Evolutionary conservation across 768 basidiomycete genomes (phyloP).

Genomic region (Amanita rubescens): DNA sequence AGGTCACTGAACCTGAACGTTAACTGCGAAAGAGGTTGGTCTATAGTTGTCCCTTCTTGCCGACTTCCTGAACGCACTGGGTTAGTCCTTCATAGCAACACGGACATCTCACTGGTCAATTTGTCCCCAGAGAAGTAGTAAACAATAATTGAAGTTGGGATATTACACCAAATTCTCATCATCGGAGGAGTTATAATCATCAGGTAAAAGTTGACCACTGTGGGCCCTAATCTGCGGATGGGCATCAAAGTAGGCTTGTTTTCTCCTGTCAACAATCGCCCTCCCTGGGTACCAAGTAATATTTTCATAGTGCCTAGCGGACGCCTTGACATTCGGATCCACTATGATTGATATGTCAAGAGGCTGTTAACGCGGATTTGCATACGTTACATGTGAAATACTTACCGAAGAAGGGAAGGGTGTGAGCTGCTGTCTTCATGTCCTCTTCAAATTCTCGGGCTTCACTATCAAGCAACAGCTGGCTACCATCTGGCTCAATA

Average conservation of each 20-base stretch:
- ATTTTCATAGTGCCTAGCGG: conserved; percentile 1
- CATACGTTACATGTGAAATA: neutral
- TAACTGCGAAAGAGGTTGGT: too few relatives aligned
- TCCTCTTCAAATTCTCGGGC: conserved; percentile 5
- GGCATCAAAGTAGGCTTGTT: neutral
- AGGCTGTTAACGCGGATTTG: neutral
- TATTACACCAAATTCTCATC: too few relatives aligned
- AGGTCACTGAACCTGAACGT: too few relatives aligned
- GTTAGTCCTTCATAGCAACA: too few relatives aligned
- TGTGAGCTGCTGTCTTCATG: neutral
- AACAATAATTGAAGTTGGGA: too few relatives aligned
- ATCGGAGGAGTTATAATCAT: neutral
- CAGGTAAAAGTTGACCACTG: neutral
- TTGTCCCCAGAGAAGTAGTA: too few relatives aligned
- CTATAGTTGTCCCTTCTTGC: too few relatives aligned
- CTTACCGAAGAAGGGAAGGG: neutral
- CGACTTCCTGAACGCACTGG: too few relatives aligned
- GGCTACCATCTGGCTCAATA: neutral
- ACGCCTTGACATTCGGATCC: neutral
- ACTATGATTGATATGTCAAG: neutral
- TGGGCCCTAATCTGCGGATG: conserved; percentile 5
- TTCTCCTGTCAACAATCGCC: conserved; percentile 1
- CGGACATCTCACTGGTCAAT: too few relatives aligned
- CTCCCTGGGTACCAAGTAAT: conserved; percentile 3
- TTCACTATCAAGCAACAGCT: neutral